Percentiles rank a stretch among this genome's conserved stretches.
Evolutionary conservation across 208 protist genomes (phyloP).

Genomic region (Acanthamoeba healyi): DNA sequence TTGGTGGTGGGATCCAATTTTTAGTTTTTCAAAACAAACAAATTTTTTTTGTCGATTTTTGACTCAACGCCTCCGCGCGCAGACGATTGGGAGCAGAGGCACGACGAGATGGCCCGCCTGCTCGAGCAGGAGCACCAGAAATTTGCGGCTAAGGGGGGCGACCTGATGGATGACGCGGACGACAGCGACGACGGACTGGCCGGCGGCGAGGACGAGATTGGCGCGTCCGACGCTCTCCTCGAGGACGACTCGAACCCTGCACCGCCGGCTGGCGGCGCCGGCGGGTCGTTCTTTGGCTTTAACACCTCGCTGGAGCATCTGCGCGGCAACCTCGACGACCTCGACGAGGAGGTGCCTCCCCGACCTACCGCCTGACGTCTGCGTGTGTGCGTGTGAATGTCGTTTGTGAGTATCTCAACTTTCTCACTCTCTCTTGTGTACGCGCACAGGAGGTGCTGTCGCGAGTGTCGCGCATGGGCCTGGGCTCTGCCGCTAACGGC

Average conservation of each 20-base stretch:
- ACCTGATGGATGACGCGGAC: background rate
- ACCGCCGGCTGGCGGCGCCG: background rate
- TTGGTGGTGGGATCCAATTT: too few species aligned
- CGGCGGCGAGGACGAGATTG: background rate
- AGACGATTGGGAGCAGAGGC: slow-evolving; percentile 36
- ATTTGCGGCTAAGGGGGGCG: background rate
- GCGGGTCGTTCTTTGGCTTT: background rate
- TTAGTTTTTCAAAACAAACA: too few species aligned
- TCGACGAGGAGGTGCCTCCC: background rate
- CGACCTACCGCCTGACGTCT: too few species aligned
- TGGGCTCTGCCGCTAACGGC: background rate
- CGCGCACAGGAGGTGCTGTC: background rate
- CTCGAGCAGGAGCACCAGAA: slow-evolving; percentile 30
- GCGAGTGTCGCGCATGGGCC: background rate
- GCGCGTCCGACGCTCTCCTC: too few species aligned
- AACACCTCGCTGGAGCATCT: slow-evolving; percentile 31
- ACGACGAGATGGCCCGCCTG: background rate
- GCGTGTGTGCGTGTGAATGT: too few species aligned
- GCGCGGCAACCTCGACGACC: background rate
- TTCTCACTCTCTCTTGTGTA: too few species aligned
- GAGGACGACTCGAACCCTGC: too few species aligned
- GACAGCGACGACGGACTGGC: too few species aligned
- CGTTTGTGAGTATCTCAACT: too few species aligned
- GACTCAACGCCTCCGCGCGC: background rate
- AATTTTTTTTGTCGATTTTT: too few species aligned